Base-by-base conservation (phyloP, 1,139 yeast species). In the Pichia sp. region DNA sequence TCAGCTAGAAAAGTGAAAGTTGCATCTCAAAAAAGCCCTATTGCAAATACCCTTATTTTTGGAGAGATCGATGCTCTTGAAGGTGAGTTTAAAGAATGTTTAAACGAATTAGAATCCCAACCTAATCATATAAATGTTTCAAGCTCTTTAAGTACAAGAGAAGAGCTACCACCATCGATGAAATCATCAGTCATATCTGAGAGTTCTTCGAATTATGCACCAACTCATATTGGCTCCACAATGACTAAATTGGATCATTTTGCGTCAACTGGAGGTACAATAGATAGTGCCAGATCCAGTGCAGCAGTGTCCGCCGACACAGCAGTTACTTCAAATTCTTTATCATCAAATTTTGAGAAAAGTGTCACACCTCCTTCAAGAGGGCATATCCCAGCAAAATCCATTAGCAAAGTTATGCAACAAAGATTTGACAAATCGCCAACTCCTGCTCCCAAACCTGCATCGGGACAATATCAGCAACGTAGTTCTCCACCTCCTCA, bases 31-130 rank as follows among this genome's bases (percentile, higher is more conserved):
- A 35, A 23, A 6, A 34, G 33, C 5, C 31, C 44, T 12, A 19
- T 32, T 5, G 18, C 32, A 11, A 39, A 34, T 11, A 20, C 35
- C 3, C 35, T 28, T 4, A 23, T 44, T 7, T 30, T 23, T 14
- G 21, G 24, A 10, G 45, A 30, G 5, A 39, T 58, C 28, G 57
- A 55, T 34, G 45, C 51, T 28, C 42, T 58, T 12, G 60, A 58
- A 38, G 39, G 45, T 5, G 52, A 56, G 26, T 39, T 58, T 14
- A 45, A 45, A 48, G 54, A 48, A 14, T 48, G 53, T n/a, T 38
- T 56, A 39, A 36, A 28, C 12, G 45, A 43, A 10, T 40, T 42
- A n/a, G 42, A 37, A 22, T 31, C 33, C 3, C 36, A 38, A 7
- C n/a, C n/a, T n/a, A n/a, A n/a, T n/a, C n/a, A n/a, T n/a, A n/a